A percentile compares a stretch with the other conserved stretches of the same genome.
These are phyloP conservation scores for Diaporthe caulivora DNA, from an alignment of 2,329 filamentous ascomycete species.

Conservation along the genomic window DNA sequence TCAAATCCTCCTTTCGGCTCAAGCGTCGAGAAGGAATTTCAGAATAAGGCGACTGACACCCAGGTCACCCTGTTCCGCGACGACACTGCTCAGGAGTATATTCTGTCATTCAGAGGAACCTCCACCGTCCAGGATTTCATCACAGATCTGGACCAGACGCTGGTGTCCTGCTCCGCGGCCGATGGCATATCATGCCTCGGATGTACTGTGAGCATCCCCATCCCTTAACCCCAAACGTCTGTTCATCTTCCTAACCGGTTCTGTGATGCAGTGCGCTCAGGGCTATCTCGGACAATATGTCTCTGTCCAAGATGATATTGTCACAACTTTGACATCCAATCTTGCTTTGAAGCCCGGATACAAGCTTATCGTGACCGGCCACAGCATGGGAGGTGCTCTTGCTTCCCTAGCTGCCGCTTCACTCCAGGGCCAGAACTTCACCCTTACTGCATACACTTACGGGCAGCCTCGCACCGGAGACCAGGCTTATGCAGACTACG, in stretches of 20 bases:
- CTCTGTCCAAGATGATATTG: constrained; percentile 15
- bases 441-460: constrained; percentile 59
- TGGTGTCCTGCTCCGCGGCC: constrained; percentile 23
- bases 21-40: not conserved
- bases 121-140: constrained; percentile 23
- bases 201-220: constrained; percentile 6
- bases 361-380: constrained; percentile 56
- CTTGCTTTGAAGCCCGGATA: constrained; percentile 45
- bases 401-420: constrained; percentile 57
- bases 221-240: no score
- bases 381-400: constrained; percentile 61
- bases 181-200: constrained; percentile 25
- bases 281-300: constrained; percentile 25
- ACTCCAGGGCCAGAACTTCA: constrained; percentile 47
- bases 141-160: constrained; percentile 2
- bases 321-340: not conserved
- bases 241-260: not conserved
- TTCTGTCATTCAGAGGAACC: constrained; percentile 36
- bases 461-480: constrained; percentile 61
- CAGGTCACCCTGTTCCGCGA: constrained; percentile 36
- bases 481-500: constrained; percentile 51
- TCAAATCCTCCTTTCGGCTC: constrained; percentile 22
- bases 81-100: constrained; percentile 28
- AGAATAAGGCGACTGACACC: constrained; percentile 3
- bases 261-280: not conserved